Conservation (phyloP, 2,329 filamentous ascomycete species). For the Penicillium sclerotiorum region DNA sequence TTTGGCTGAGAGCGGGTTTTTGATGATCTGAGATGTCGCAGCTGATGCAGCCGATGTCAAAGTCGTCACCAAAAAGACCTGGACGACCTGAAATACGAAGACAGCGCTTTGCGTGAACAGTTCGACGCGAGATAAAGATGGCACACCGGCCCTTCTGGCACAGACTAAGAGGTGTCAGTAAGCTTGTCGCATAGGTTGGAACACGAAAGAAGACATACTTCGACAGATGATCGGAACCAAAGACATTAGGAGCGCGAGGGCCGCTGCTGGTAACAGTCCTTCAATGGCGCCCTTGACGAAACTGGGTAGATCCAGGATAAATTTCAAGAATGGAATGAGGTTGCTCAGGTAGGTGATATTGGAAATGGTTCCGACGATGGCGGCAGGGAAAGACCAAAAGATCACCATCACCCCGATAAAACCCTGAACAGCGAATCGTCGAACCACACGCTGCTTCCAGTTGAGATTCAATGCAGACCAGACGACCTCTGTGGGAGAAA, state of each 20-base stretch:
- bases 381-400: slow-evolving; percentile 80
- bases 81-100: slow-evolving; percentile 72
- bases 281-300: slow-evolving; percentile 76
- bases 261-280: slow-evolving; percentile 78
- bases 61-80: slow-evolving; percentile 88
- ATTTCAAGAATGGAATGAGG: slow-evolving; percentile 64
- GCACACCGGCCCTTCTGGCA: slow-evolving; percentile 77
- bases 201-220: slow-evolving; percentile 50
- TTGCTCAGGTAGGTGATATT: slow-evolving; percentile 71
- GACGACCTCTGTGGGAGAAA: slow-evolving; percentile 81
- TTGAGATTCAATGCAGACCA: slow-evolving; percentile 81
- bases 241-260: slow-evolving; percentile 81
- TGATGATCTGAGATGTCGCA: slow-evolving; percentile 65
- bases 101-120: slow-evolving; percentile 89
- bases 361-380: slow-evolving; percentile 80
- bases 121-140: slow-evolving; percentile 77
- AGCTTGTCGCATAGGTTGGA: neutral
- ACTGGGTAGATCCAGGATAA: slow-evolving; percentile 71
- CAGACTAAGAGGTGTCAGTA: slow-evolving; percentile 55
- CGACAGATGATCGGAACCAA: slow-evolving; percentile 82
- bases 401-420: slow-evolving; percentile 77
- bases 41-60: slow-evolving; percentile 78
- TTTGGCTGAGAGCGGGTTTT: slow-evolving; percentile 66
- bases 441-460: slow-evolving; percentile 80
- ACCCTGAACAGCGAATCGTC: slow-evolving; percentile 67